Evolutionary conservation across 129 eudicot genomes (phyloP).

Genomic region (Centaurea solstitialis): DNA sequence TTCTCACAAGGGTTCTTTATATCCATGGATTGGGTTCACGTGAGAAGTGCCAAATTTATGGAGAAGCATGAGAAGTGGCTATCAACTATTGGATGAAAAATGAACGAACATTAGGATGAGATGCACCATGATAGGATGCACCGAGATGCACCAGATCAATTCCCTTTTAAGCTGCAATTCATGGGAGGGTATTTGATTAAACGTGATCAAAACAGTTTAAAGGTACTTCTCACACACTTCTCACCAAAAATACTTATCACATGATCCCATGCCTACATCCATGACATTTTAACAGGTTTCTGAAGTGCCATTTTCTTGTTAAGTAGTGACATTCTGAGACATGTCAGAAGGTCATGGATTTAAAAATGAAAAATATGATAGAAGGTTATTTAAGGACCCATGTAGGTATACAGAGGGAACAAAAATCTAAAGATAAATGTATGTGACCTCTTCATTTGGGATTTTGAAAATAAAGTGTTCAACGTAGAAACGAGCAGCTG

Average conservation of each 20-base stretch:
- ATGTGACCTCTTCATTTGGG: conserved; percentile 73
- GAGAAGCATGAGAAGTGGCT: too few relatives aligned
- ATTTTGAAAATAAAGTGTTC: conserved; percentile 78
- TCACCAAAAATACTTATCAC: too few relatives aligned
- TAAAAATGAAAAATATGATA: not conserved
- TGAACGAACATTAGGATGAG: too few relatives aligned
- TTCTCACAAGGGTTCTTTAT: not conserved
- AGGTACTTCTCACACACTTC: too few relatives aligned
- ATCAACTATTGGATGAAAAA: too few relatives aligned
- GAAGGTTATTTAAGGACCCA: not conserved
- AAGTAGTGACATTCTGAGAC: not conserved
- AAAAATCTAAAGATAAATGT: not conserved
- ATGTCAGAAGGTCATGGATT: not conserved
- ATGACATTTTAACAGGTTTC: not conserved
- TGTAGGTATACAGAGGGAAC: not conserved
- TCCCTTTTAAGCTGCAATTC: too few relatives aligned
- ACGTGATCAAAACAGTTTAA: too few relatives aligned
- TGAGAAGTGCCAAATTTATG: too few relatives aligned
- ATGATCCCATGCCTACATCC: not conserved
- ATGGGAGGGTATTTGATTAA: too few relatives aligned
- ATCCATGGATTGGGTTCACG: not conserved
- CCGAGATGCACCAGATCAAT: too few relatives aligned
- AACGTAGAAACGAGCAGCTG: conserved; percentile 82
- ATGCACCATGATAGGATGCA: too few relatives aligned
- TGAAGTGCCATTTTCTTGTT: not conserved